phyloP scores from a whole-genome alignment of 305 asterid genomes.

The Solanum hybrid region DNA sequence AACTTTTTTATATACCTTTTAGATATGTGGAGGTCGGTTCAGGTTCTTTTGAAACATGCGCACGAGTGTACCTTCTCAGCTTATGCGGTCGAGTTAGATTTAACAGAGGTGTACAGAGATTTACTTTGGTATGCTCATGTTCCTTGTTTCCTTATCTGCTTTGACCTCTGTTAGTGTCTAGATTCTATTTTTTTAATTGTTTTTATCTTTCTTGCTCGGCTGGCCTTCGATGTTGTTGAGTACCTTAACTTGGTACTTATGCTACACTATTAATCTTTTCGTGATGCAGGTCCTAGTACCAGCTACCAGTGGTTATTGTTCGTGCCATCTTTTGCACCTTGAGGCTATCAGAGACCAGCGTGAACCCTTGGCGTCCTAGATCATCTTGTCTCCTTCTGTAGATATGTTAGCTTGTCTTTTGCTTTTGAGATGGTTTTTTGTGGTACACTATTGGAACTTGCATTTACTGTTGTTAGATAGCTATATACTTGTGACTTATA shows the following conservation, averaged over 20 bases:
- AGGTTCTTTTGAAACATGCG: not conserved
- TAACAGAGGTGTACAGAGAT: not conserved
- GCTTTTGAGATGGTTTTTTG: not conserved
- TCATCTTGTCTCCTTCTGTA: not conserved
- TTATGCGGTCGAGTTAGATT: not conserved
- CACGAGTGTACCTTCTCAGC: not conserved
- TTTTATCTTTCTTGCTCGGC: not conserved
- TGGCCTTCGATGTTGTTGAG: not conserved
- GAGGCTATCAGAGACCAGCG: not conserved
- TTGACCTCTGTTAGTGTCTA: not conserved
- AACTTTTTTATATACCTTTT: not conserved
- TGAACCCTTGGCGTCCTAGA: not conserved
- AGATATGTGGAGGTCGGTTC: not conserved
- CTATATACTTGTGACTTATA: no score
- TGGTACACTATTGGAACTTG: not conserved
- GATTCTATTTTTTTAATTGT: no score
- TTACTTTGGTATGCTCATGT: not conserved
- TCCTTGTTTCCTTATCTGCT: not conserved
- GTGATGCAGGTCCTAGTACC: not conserved
- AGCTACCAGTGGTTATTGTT: not conserved
- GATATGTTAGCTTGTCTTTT: no score
- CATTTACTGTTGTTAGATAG: no score
- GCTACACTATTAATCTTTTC: not conserved
- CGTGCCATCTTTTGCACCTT: not conserved
- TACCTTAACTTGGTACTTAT: not conserved